Evolutionary conservation across 345 rosid genomes (phyloP).

Genomic region (Eucalyptus cloeziana): DNA sequence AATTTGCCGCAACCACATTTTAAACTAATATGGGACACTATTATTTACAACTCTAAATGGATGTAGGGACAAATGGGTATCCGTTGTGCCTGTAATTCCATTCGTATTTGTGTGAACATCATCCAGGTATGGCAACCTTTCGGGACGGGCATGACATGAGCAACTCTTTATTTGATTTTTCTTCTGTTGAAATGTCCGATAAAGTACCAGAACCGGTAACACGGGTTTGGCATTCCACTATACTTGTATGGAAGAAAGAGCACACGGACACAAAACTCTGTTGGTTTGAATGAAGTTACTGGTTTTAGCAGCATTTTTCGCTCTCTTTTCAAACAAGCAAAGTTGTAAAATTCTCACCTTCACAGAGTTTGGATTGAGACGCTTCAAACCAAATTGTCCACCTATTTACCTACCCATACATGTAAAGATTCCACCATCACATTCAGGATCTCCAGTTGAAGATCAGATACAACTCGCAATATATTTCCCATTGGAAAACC

Average conservation of each 20-base stretch:
- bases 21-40: not conserved
- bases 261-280: not conserved
- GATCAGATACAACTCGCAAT: not conserved
- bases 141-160: not conserved
- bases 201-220: not conserved
- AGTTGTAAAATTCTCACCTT: not conserved
- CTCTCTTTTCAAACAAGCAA: not conserved
- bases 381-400: not conserved
- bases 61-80: not conserved
- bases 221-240: not conserved
- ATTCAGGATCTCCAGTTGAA: not conserved
- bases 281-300: not conserved
- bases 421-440: not conserved
- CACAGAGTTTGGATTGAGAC: not conserved
- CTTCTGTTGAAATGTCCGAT: not conserved
- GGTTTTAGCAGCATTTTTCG: not conserved
- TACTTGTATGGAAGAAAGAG: not conserved
- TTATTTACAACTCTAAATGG: not conserved
- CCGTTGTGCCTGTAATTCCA: not conserved
- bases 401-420: not conserved
- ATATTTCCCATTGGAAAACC: not conserved
- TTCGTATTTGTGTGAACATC: not conserved
- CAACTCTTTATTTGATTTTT: not conserved
- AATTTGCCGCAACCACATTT: not conserved
- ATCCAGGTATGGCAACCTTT: not conserved